Base-by-base conservation (phyloP, 495 filamentous ascomycete genomes). In the Penicillium argentinense region DNA sequence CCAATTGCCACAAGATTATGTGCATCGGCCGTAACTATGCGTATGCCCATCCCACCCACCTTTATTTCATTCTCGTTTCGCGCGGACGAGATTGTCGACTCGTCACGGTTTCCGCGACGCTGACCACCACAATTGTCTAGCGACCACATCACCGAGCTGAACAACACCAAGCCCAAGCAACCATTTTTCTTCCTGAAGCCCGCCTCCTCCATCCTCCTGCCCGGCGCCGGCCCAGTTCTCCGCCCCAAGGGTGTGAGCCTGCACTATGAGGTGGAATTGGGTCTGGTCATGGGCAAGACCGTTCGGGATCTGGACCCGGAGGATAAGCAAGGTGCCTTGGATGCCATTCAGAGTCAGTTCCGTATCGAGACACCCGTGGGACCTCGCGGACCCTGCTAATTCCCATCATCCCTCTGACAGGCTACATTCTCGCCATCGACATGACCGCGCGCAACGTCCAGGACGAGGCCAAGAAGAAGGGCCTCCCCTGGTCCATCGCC, bases 121-220 rank as follows among this genome's bases (percentile, higher is more conserved):
- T 41, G 32, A 36, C 32, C 12, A 13, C 16, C 16, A 12, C 30
- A 42, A 42, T 16, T 24, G 12, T 44, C 39, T 66, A 95, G 89
- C 66, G 92, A 96, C 73, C 93, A 99, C 71, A 86, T 97, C 59
- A 77, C 84, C 56, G 93, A 99, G 76, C 79, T 99, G 56, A 89
- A 89, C 74, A 95, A 84, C 67, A 73, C 77, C 45, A 77, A 80
- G 33, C 91, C 93, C 44, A 89, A 88, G 66, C 87, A 95, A 63
- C 93, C 95, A 5, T 97, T 99, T 72, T 99, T 95, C 84, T 99
- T 99, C 81, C 80, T 96, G 49, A 99, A 99, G 78, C 95, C 93
- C 5, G 63, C 89, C 0, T 83, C 84, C 42, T 84, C 89, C 13
- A 84, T 99, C 51, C 79, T 96, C 1, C 76, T 84, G 12, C 91